Percentiles rank a stretch among this genome's conserved stretches.
Evolutionary conservation across 148 eudicot species (phyloP).

Genomic region (Rhododendron vialii): DNA sequence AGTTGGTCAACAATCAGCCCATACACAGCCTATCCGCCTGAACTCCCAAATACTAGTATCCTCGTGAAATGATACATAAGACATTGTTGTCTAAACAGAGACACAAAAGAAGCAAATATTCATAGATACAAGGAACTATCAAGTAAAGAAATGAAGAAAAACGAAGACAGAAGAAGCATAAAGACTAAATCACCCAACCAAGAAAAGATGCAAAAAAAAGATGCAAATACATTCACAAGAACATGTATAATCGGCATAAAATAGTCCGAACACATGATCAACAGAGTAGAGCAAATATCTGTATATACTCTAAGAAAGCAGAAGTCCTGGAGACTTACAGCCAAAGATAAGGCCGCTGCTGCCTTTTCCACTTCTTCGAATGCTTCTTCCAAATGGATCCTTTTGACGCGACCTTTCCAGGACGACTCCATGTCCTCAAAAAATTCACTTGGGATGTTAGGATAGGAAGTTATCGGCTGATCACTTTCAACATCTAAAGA

Average conservation of each 20-base stretch:
- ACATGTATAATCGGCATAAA: not conserved
- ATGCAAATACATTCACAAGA: not conserved
- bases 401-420: conserved; percentile 93
- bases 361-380: conserved; percentile 81
- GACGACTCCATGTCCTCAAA: conserved; percentile 86
- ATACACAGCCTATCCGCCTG: not conserved
- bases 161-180: not conserved
- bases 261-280: not conserved
- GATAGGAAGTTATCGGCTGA: conserved; percentile 44
- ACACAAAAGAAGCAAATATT: not conserved
- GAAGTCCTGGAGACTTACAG: conserved; percentile 51
- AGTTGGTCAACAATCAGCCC: not conserved
- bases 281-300: not conserved
- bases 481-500: conserved; percentile 64
- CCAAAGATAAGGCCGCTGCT: conserved; percentile 56
- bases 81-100: not conserved
- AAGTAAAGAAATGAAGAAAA: not conserved
- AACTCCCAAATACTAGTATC: not conserved
- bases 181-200: not conserved
- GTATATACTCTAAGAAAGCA: not conserved
- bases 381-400: conserved; percentile 66
- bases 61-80: not conserved
- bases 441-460: conserved; percentile 63
- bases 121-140: not conserved
- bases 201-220: not conserved